These are phyloP conservation scores for Huntiella omanensis DNA, from an alignment of 2,329 filamentous ascomycete species.

Conservation along the genomic window DNA sequence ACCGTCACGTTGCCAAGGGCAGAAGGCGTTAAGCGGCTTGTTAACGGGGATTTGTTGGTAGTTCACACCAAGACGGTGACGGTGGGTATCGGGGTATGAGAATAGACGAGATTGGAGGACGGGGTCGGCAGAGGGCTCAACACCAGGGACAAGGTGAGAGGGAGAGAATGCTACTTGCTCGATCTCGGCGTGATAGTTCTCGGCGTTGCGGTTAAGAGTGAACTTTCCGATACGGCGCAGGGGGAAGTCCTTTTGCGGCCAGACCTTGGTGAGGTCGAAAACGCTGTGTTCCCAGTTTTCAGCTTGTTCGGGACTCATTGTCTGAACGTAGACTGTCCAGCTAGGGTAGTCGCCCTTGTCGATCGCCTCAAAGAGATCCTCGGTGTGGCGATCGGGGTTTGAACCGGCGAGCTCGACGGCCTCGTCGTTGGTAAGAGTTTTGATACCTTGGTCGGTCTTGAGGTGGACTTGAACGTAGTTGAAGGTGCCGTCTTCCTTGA, in stretches of 20 bases:
- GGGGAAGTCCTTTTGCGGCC: constrained; percentile 45
- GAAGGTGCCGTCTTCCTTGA: constrained; percentile 45
- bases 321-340: constrained; percentile 47
- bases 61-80: constrained; percentile 43
- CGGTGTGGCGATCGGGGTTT: constrained; percentile 43
- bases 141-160: constrained; percentile 42
- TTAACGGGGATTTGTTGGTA: constrained; percentile 48
- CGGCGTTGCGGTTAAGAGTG: constrained; percentile 43
- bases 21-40: constrained; percentile 33
- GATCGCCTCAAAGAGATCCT: constrained; percentile 47
- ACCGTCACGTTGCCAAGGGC: constrained; percentile 58
- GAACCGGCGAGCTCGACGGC: constrained; percentile 32
- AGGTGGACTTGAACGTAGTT: constrained; percentile 47
- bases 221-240: constrained; percentile 41
- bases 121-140: constrained; percentile 42
- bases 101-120: constrained; percentile 42
- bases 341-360: constrained; percentile 38
- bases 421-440: constrained; percentile 39
- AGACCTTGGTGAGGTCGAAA: constrained; percentile 52
- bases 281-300: constrained; percentile 42
- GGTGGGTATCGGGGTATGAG: constrained; percentile 42
- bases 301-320: constrained; percentile 41
- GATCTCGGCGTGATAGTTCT: constrained; percentile 52
- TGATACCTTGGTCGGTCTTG: constrained; percentile 43
- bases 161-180: constrained; percentile 51